phyloP scores from a whole-genome alignment of 495 filamentous ascomycete genomes.

The Daldinia bambusicola region DNA sequence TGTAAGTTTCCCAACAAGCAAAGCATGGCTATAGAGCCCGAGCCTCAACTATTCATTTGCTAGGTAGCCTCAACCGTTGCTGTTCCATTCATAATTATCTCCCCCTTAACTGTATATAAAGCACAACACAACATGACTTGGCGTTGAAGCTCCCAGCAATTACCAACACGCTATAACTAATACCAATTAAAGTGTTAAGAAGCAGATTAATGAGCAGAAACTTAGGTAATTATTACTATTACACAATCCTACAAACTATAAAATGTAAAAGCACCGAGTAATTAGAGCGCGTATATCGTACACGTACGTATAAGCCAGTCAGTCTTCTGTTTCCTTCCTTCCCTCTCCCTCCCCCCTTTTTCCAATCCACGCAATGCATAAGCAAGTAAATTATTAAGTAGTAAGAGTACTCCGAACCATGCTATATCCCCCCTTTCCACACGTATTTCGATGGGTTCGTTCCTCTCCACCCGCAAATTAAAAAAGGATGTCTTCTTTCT shows the following conservation, averaged over 20 bases:
- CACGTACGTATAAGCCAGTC: constrained; percentile 6
- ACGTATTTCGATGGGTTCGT: too few relatives aligned
- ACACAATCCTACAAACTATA: constrained; percentile 32
- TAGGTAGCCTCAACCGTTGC: too few relatives aligned
- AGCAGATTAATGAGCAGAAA: too few relatives aligned
- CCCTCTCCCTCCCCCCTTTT: background rate
- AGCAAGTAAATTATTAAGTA: background rate
- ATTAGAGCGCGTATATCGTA: constrained; percentile 27
- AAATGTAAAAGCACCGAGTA: background rate
- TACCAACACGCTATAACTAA: too few relatives aligned
- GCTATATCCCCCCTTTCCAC: too few relatives aligned
- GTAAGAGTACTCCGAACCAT: constrained; percentile 1
- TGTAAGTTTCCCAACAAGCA: background rate
- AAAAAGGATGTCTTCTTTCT: background rate
- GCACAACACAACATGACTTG: too few relatives aligned
- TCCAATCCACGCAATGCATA: constrained; percentile 8
- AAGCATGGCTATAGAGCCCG: background rate
- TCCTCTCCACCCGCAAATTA: background rate
- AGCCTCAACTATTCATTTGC: background rate
- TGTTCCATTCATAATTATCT: too few relatives aligned
- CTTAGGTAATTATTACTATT: constrained; percentile 15
- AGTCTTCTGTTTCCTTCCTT: background rate
- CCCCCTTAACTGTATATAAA: too few relatives aligned
- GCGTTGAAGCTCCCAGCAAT: too few relatives aligned
- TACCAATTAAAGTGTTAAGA: too few relatives aligned